Conservation (phyloP, 2,329 filamentous ascomycete genomes). For the Fusarium graminum region DNA sequence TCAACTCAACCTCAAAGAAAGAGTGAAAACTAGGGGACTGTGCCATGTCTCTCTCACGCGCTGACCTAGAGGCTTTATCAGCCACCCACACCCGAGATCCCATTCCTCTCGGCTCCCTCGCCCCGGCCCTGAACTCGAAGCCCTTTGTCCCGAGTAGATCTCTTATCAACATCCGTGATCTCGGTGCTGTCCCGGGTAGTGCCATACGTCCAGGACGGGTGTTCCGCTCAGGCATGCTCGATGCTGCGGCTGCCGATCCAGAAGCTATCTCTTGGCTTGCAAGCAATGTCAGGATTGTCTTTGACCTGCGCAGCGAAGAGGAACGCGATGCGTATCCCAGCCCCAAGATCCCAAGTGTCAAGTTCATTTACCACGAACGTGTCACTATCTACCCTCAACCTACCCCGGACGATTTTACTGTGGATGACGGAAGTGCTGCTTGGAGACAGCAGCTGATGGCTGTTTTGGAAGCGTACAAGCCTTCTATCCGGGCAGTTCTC, state of each 20-base stretch:
- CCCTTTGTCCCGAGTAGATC: slow-evolving; percentile 63
- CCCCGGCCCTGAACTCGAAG: slow-evolving; percentile 54
- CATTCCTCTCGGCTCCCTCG: slow-evolving; percentile 55
- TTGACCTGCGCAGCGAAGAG: slow-evolving; percentile 63
- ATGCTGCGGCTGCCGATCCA: slow-evolving; percentile 48
- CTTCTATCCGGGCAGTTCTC: slow-evolving; percentile 60
- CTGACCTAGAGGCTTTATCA: slow-evolving; percentile 55
- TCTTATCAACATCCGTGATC: slow-evolving; percentile 66
- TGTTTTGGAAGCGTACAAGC: slow-evolving; percentile 59
- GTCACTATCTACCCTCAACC: slow-evolving; percentile 54
- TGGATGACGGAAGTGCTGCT: slow-evolving; percentile 59
- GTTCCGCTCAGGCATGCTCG: slow-evolving; percentile 63
- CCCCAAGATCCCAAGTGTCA: slow-evolving; percentile 59
- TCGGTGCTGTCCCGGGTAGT: slow-evolving; percentile 60
- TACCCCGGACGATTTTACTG: slow-evolving; percentile 58
- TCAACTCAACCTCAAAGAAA: background rate
- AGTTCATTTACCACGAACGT: slow-evolving; percentile 60
- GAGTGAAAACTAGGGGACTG: background rate
- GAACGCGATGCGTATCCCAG: slow-evolving; percentile 61
- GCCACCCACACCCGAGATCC: slow-evolving; percentile 57
- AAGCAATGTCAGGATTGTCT: slow-evolving; percentile 59
- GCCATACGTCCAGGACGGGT: slow-evolving; percentile 57
- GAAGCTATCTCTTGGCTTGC: slow-evolving; percentile 55
- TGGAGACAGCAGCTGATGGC: slow-evolving; percentile 63
- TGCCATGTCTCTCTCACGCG: slow-evolving; percentile 44